These are phyloP conservation scores for Bidens hawaiensis DNA, from an alignment of 140 eudicot genomes.

Conservation along the genomic window DNA sequence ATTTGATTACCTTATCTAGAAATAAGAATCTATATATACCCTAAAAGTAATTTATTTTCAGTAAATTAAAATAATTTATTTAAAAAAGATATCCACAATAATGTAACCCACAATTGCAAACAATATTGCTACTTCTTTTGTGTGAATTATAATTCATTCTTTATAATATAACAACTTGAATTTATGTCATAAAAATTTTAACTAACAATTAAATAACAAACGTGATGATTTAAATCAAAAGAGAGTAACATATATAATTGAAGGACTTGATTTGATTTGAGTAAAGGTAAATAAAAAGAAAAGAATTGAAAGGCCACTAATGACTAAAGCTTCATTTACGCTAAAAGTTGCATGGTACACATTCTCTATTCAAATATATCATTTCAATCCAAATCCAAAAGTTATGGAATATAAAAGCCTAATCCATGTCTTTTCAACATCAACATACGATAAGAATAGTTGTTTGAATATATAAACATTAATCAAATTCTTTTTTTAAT, in stretches of 20 bases:
- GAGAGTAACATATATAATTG: background rate
- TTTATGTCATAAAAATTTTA: background rate
- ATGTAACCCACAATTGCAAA: background rate
- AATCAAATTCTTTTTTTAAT: background rate
- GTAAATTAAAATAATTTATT: background rate
- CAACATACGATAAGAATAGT: background rate
- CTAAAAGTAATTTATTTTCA: background rate
- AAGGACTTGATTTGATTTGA: constrained; percentile 4
- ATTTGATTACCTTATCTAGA: background rate
- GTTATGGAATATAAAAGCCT: constrained; percentile 6
- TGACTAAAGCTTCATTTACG: constrained; percentile 4
- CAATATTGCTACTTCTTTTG: background rate
- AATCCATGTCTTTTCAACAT: background rate
- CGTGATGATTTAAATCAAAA: background rate
- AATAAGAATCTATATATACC: background rate
- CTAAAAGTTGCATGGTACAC: constrained; percentile 5
- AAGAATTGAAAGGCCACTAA: background rate
- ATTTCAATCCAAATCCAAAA: background rate
- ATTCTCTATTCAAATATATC: constrained; percentile 9
- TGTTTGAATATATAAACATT: background rate
- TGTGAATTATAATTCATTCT: background rate
- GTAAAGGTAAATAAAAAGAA: background rate
- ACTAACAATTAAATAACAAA: background rate
- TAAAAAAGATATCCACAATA: background rate
- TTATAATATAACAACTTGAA: background rate